Conservation (phyloP, 2,329 filamentous ascomycete genomes). For the Plectosphaerella cucumerina region DNA sequence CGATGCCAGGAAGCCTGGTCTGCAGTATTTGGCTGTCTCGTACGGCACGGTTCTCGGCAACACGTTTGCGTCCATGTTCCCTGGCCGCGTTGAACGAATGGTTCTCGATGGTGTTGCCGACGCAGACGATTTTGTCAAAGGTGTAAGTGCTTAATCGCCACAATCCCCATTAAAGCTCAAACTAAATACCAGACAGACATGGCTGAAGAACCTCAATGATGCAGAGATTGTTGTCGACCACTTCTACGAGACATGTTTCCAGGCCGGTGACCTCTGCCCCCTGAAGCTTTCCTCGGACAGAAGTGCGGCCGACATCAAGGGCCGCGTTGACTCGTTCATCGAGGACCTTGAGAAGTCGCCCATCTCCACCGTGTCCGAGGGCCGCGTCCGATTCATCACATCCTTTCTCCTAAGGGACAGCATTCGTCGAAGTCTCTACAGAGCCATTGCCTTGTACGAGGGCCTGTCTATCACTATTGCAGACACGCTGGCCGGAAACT, state of each 20-base stretch:
- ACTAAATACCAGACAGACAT: conserved; percentile 17
- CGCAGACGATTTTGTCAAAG: conserved; percentile 27
- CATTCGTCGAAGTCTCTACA: conserved; percentile 24
- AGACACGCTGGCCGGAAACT: conserved; percentile 22
- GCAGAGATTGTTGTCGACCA: conserved; percentile 26
- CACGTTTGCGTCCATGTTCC: conserved; percentile 32
- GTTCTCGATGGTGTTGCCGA: conserved; percentile 35
- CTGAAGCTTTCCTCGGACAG: conserved; percentile 21
- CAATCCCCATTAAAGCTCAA: background rate
- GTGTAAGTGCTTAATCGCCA: conserved; percentile 15
- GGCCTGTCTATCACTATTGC: conserved; percentile 14
- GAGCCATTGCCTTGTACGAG: conserved; percentile 16
- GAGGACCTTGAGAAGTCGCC: conserved; percentile 21
- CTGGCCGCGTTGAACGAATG: conserved; percentile 39
- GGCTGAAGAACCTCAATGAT: conserved; percentile 31
- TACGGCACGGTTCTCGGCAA: conserved; percentile 26
- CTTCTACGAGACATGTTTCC: conserved; percentile 32
- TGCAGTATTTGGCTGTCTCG: conserved; percentile 48
- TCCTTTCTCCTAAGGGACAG: conserved; percentile 22
- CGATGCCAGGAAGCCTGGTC: conserved; percentile 10
- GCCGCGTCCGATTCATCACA: conserved; percentile 21
- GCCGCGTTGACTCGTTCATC: conserved; percentile 26
- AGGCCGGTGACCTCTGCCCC: conserved; percentile 17
- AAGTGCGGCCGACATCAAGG: conserved; percentile 20
- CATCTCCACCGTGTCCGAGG: conserved; percentile 15